These are phyloP conservation scores for Monosporozyma solicola DNA, from an alignment of 805 yeast genomes.

Conservation along the genomic window DNA sequence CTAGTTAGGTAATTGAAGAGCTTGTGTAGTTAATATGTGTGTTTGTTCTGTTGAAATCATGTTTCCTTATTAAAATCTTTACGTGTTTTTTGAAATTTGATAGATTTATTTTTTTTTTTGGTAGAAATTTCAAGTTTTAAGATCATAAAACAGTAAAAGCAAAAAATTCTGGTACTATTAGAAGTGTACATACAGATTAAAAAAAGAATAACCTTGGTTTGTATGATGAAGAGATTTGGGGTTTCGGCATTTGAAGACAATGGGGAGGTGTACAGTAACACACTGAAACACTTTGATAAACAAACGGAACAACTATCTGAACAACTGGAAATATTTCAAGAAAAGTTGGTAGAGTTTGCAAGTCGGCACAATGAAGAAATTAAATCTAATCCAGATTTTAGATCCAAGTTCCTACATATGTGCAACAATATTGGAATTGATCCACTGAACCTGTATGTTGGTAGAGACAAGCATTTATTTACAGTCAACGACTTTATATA, in stretches of 20 bases:
- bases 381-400: conserved; percentile 50
- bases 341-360: conserved; percentile 68
- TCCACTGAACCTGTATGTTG: conserved; percentile 42
- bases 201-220: background rate
- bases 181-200: background rate
- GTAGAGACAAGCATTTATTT: conserved; percentile 25
- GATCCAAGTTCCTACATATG: conserved; percentile 65
- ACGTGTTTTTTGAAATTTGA: background rate
- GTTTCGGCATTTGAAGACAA: conserved; percentile 37
- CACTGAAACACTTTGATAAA: conserved; percentile 27
- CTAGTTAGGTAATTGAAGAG: background rate
- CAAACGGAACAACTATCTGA: conserved; percentile 56
- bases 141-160: background rate
- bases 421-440: conserved; percentile 79
- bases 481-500: conserved; percentile 45
- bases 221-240: conserved; percentile 36
- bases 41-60: background rate
- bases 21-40: background rate
- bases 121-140: background rate
- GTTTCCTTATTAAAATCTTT: background rate
- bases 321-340: conserved; percentile 70
- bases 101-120: background rate
- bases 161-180: too few relatives aligned
- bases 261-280: conserved; percentile 6
- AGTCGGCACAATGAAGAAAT: conserved; percentile 62